Evolutionary conservation across 2,329 filamentous ascomycete species (phyloP).

Genomic region (Hypoxylon sp.): DNA sequence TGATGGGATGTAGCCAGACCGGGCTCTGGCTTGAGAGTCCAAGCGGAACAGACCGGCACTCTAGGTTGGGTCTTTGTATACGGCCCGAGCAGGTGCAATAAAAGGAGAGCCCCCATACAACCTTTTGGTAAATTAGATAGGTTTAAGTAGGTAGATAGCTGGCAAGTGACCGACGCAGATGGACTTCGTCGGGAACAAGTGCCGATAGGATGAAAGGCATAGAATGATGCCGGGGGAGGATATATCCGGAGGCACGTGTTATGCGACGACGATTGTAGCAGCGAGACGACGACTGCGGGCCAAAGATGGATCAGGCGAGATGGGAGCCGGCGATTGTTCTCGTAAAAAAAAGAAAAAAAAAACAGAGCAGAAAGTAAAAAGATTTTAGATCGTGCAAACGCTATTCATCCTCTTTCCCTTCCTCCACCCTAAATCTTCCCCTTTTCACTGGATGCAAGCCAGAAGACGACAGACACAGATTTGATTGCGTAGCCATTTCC

Average conservation of each 20-base stretch:
- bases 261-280: neutral
- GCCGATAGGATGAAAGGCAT: constrained; percentile 10
- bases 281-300: constrained; percentile 14
- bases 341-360: neutral
- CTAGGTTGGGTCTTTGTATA: constrained; percentile 27
- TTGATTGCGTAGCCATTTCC: constrained; percentile 1
- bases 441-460: neutral
- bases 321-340: constrained; percentile 14
- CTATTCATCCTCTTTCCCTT: constrained; percentile 11
- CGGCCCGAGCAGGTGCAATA: constrained; percentile 4
- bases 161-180: constrained; percentile 4
- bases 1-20: constrained; percentile 21
- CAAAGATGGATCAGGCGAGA: constrained; percentile 31
- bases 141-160: constrained; percentile 23
- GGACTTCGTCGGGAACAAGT: constrained; percentile 16
- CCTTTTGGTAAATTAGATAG: constrained; percentile 18
- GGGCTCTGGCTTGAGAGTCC: constrained; percentile 12
- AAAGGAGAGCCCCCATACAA: constrained; percentile 6
- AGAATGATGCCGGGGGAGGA: constrained; percentile 15
- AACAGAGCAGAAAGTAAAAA: too few species aligned
- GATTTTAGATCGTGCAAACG: constrained; percentile 41
- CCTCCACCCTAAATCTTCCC: constrained; percentile 1
- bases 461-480: neutral
- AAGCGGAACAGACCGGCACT: constrained; percentile 2
- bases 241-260: constrained; percentile 38